These are phyloP conservation scores for Drechslerella stenobrocha DNA, from an alignment of 2,329 filamentous ascomycete genomes.

Conservation along the genomic window DNA sequence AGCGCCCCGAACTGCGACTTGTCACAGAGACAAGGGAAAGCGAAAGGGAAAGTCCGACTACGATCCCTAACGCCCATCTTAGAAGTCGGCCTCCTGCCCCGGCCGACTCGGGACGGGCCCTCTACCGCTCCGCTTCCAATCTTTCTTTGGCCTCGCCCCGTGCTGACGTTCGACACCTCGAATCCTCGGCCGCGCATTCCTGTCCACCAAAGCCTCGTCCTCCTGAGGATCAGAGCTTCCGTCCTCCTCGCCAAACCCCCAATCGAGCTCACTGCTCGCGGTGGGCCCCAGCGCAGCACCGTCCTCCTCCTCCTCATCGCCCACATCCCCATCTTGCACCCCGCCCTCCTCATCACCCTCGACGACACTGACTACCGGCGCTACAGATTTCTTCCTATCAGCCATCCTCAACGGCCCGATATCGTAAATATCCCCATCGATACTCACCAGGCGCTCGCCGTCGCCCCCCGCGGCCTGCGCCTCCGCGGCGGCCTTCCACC, in stretches of 20 bases:
- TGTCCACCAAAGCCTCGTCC: too few relatives aligned
- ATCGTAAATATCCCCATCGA: conserved; percentile 37
- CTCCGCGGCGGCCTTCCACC: neutral
- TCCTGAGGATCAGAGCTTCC: neutral
- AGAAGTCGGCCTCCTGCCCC: too few relatives aligned
- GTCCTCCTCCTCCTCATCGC: conserved; percentile 4
- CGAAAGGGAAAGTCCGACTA: too few relatives aligned
- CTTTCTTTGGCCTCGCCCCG: too few relatives aligned
- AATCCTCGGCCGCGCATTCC: too few relatives aligned
- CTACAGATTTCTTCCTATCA: neutral
- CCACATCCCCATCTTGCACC: neutral
- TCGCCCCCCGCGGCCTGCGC: conserved; percentile 7
- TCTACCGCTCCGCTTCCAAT: too few relatives aligned
- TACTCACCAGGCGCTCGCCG: conserved; percentile 26
- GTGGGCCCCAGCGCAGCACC: neutral
- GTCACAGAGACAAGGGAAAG: too few relatives aligned
- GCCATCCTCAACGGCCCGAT: conserved; percentile 20
- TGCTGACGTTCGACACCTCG: too few relatives aligned
- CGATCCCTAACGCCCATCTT: too few relatives aligned
- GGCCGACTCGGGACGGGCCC: too few relatives aligned
- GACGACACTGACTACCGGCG: neutral
- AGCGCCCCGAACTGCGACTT: too few relatives aligned
- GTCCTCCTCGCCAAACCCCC: conserved; percentile 34
- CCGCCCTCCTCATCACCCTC: conserved; percentile 7
- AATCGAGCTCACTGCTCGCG: conserved; percentile 23